Evolutionary conservation across 75 land plant species (phyloP).

Genomic region (Chamaecyparis obtusa): DNA sequence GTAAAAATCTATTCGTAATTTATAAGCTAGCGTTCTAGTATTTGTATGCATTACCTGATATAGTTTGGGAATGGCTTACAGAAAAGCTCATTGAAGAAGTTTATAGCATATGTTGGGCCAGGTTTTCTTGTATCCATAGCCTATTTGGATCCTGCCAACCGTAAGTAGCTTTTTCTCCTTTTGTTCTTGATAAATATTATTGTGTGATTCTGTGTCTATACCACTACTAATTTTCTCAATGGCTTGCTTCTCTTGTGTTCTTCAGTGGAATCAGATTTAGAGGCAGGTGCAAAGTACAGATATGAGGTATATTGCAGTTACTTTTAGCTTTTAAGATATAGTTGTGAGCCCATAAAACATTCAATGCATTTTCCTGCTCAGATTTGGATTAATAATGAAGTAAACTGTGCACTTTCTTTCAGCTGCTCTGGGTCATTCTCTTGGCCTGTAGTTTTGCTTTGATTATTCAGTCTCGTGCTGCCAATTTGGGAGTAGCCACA

Average conservation of each 20-base stretch:
- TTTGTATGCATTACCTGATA: background rate
- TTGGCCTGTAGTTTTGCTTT: conserved; percentile 67
- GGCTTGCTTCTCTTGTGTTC: background rate
- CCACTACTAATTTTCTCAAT: background rate
- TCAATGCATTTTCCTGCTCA: background rate
- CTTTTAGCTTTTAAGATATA: background rate
- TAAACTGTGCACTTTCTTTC: background rate
- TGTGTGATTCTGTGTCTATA: background rate
- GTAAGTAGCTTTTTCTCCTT: background rate
- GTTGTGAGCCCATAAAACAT: background rate
- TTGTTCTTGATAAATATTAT: background rate
- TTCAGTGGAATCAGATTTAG: conserved; percentile 67
- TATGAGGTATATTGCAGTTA: conserved; percentile 37
- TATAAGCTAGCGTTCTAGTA: too few species aligned
- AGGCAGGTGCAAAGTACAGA: conserved; percentile 58
- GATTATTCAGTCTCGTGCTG: conserved; percentile 80
- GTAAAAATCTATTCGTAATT: too few species aligned
- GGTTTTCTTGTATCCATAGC: conserved; percentile 38
- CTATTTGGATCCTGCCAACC: conserved; percentile 37
- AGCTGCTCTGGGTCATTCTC: conserved; percentile 71
- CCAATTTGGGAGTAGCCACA: conserved; percentile 81
- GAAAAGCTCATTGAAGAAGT: conserved; percentile 14
- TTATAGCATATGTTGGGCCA: conserved; percentile 24
- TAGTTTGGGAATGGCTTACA: background rate
- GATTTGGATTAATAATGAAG: background rate